Evolutionary conservation across 2,329 filamentous ascomycete species (phyloP).

Genomic region (Cladosporium cucumerinum): DNA sequence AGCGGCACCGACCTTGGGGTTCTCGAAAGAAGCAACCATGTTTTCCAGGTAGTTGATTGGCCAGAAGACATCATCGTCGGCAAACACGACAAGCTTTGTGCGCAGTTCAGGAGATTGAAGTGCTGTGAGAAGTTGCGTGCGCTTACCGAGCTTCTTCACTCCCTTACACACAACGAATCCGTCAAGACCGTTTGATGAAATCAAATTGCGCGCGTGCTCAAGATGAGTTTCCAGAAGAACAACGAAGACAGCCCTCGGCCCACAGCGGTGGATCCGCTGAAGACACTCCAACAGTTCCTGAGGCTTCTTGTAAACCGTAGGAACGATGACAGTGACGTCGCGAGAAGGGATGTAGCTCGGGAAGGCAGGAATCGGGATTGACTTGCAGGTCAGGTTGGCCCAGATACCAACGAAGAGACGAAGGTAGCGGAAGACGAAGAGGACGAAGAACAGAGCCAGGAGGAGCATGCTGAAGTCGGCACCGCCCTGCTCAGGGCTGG

Average conservation of each 20-base stretch:
- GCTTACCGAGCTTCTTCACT: slow-evolving; percentile 32
- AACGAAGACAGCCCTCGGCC: slow-evolving; percentile 28
- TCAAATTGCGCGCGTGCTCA: too few species aligned
- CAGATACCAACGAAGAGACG: slow-evolving; percentile 31
- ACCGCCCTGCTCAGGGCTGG: background rate
- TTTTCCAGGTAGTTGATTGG: slow-evolving; percentile 29
- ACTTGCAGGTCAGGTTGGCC: slow-evolving; percentile 29
- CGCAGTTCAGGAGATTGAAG: slow-evolving; percentile 13
- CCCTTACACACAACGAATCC: too few species aligned
- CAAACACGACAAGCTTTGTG: slow-evolving; percentile 25
- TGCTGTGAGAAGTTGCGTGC: slow-evolving; percentile 33
- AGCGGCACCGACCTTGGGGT: slow-evolving; percentile 51
- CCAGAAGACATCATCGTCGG: slow-evolving; percentile 39
- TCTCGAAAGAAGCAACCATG: slow-evolving; percentile 40
- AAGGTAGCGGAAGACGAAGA: slow-evolving; percentile 27
- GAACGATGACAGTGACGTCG: slow-evolving; percentile 34
- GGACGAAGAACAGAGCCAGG: slow-evolving; percentile 16
- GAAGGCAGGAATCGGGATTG: slow-evolving; percentile 24
- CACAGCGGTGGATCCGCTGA: slow-evolving; percentile 24
- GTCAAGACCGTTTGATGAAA: too few species aligned
- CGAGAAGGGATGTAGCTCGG: slow-evolving; percentile 25
- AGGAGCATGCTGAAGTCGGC: background rate
- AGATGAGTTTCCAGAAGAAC: slow-evolving; percentile 24
- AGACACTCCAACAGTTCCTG: slow-evolving; percentile 31
- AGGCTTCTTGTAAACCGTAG: slow-evolving; percentile 34